Evolutionary conservation across 2,329 filamentous ascomycete species (phyloP).

Genomic region (Penicillium brasilianum): DNA sequence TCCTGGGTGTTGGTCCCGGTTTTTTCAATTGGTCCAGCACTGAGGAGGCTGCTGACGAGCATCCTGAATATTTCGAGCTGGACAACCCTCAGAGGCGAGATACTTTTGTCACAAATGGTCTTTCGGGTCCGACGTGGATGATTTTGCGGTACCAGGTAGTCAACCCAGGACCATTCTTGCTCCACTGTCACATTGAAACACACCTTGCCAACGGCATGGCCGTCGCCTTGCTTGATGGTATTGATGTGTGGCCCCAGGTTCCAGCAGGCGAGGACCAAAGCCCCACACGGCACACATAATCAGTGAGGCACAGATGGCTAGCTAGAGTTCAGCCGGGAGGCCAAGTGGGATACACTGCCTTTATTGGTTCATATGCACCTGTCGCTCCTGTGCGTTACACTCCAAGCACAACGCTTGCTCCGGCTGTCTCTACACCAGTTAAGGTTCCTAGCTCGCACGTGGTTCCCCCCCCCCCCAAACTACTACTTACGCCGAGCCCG

Average conservation of each 20-base stretch:
- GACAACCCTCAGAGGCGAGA: constrained; percentile 50
- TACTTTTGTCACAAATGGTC: constrained; percentile 43
- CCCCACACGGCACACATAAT: not conserved
- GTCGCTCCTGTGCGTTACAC: not conserved
- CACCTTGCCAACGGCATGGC: constrained; percentile 57
- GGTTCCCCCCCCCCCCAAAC: not conserved
- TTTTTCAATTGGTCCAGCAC: constrained; percentile 50
- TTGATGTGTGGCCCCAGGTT: constrained; percentile 53
- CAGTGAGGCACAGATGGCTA: not conserved
- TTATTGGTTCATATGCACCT: not conserved
- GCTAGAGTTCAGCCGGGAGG: not conserved
- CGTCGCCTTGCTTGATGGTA: constrained; percentile 54
- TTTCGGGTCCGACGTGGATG: constrained; percentile 45
- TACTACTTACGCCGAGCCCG: not conserved
- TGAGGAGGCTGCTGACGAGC: constrained; percentile 45
- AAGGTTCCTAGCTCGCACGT: not conserved
- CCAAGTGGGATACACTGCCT: not conserved
- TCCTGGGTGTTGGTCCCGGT: constrained; percentile 48
- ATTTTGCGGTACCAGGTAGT: constrained; percentile 53
- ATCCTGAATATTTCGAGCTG: constrained; percentile 53
- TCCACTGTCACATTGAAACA: constrained; percentile 58
- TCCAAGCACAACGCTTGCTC: not conserved
- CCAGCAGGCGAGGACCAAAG: constrained; percentile 30
- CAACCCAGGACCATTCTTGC: constrained; percentile 54
- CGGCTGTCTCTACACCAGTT: not conserved